Evolutionary conservation across 2,329 filamentous ascomycete genomes (phyloP), one percentile per base, ranked within the genome.

Genomic region (Verticillium longisporum): DNA sequence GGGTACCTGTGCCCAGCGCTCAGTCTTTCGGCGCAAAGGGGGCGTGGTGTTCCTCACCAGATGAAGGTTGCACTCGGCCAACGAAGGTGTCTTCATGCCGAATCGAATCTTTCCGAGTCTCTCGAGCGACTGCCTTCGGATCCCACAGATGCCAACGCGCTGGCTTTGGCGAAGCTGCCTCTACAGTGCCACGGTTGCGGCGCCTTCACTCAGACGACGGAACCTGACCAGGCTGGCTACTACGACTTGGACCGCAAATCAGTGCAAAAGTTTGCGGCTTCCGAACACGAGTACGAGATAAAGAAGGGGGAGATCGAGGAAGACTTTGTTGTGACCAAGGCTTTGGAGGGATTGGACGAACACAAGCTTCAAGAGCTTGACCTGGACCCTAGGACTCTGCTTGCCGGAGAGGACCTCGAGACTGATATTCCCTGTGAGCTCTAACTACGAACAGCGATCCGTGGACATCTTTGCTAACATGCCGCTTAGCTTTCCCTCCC

Each of bases 131-230:
- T 50, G 5, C 41, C 41, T 21, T n/a, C 41, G 41, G 21, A 50
- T 21, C 53, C 56, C 45, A 56, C 55, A 3, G 33, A 63, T 13
- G 11, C 18, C 7, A 18, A 32, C 26, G 26, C 32, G 1, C 26
- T 31, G n/a, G 31, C 55, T 55, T 55, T 32, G 34, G 60, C 65
- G 66, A 63, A 60, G 18, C 74, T 89, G 1, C 86, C 87, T 0
- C 67, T 78, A 11, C 83, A 82, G 64, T 90, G 87, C 66, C 78
- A 79, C 11, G 87, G 87, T 38, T 90, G 87, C 69, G 87, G 87
- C 55, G 86, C 87, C 14, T 78, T 88, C 66, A 78, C 84, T 55
- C 87, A 90, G 70, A 85, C 80, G 0, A 70, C 71, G 0, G 72
- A 82, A 18, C 71, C 81, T 1, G 71, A 80, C 33, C 74, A 81